phyloP scores from a whole-genome alignment of 306 rosid species.

The Quillaja saponaria region DNA sequence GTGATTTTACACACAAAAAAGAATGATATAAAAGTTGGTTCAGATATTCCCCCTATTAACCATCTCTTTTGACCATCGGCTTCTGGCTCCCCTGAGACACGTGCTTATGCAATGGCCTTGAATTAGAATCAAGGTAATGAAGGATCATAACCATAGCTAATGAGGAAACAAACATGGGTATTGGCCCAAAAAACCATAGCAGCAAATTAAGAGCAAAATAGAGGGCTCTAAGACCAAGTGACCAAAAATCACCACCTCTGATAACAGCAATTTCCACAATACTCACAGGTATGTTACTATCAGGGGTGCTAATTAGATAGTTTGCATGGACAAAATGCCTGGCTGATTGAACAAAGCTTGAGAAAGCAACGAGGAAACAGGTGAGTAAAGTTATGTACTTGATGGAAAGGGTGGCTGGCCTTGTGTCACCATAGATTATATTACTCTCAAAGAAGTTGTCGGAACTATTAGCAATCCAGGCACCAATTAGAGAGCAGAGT shows the following conservation, averaged over 20 bases:
- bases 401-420: constrained; percentile 44
- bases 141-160: constrained; percentile 48
- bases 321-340: constrained; percentile 81
- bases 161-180: constrained; percentile 74
- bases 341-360: constrained; percentile 70
- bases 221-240: constrained; percentile 70
- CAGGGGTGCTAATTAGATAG: constrained; percentile 67
- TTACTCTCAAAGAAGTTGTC: constrained; percentile 39
- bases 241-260: constrained; percentile 78
- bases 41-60: constrained; percentile 23
- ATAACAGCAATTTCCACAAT: constrained; percentile 62
- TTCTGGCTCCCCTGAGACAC: constrained; percentile 7
- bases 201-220: constrained; percentile 68
- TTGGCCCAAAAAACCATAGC: constrained; percentile 87
- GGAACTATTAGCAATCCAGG: constrained; percentile 65
- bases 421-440: constrained; percentile 64
- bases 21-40: not conserved
- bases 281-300: constrained; percentile 44
- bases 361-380: constrained; percentile 72
- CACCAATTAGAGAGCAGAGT: constrained; percentile 68
- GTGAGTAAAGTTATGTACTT: constrained; percentile 60
- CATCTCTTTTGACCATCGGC: constrained; percentile 14
- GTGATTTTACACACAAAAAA: not conserved
- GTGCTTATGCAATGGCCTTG: constrained; percentile 47
- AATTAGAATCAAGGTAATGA: constrained; percentile 57